Evolutionary conservation across 345 rosid species (phyloP), one percentile per base, ranked within the genome.

Genomic region (Pelargonium nanum): DNA sequence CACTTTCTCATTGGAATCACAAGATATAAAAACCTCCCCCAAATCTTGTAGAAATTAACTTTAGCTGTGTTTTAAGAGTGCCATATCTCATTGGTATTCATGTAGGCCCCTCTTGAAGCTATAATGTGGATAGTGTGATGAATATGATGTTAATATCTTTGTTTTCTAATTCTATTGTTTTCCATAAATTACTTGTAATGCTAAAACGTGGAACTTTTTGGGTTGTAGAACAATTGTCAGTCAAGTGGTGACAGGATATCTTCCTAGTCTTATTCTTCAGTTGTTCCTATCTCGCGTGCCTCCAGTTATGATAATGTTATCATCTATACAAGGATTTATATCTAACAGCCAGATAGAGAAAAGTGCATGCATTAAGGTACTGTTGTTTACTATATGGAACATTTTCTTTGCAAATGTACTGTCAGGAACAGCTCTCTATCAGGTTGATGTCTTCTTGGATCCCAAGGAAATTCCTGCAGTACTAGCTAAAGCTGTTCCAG

Each of bases 191-290:
- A 48, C 16, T 57, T 21, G 24, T 57, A 51, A 54, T 24, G 50
- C 70, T 70, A 25, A 72, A 56, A 20, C 56, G 26, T 45, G 24
- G 54, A 50, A 40, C 61, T 55, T 64, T 16, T 59, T 68, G 65
- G 51, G 51, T 64, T 80, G 81, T 88, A 92, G 98, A 77, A 60
- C 81, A 48, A 67, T 85, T 24, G 73, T 87, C 52, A 83, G 86
- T 74, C 74, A 83, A 71, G 78, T 89, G 71, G 77, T 92, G 66
- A 89, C 95, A 2, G 96, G 96, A 78, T 89, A 92, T 73, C 88
- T 92, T 65, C 98, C 98, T 8, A 89, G 89, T 81, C 83, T 92
- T 28, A 63, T 86, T 61, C 89, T 92, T 55, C 83, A 81, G 59
- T 58, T 70, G 61, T 92, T 89, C 75, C 78, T 87, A 44, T 54